phyloP scores from a whole-genome alignment of 2,329 filamentous ascomycete species.

The Hortaea werneckii region DNA sequence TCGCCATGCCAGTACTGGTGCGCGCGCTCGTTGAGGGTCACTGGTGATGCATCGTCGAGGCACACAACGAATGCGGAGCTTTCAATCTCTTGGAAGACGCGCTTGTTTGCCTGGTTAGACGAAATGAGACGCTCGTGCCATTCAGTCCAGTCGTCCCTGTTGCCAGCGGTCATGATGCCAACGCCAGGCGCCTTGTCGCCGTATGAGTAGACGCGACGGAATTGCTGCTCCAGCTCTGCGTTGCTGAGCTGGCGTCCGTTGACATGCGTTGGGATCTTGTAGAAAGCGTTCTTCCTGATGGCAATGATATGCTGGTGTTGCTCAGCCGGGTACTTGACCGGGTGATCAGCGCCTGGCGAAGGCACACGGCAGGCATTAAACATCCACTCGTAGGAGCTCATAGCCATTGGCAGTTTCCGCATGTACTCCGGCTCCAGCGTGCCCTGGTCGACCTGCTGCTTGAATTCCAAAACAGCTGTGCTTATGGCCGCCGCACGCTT shows the following conservation, averaged over 20 bases:
- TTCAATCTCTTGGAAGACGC: constrained; percentile 71
- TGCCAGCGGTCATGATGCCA: constrained; percentile 78
- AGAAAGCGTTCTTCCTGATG: constrained; percentile 94
- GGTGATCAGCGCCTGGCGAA: constrained; percentile 69
- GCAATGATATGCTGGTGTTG: constrained; percentile 81
- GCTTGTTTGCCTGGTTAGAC: constrained; percentile 68
- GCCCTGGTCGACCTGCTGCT: constrained; percentile 74
- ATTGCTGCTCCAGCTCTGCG: constrained; percentile 81
- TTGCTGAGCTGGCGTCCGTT: constrained; percentile 79
- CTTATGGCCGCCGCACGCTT: constrained; percentile 89
- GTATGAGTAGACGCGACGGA: constrained; percentile 70
- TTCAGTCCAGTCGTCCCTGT: constrained; percentile 87
- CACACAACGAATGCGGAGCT: constrained; percentile 84
- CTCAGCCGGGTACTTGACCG: constrained; percentile 64
- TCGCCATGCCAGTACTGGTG: constrained; percentile 98
- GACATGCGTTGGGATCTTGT: constrained; percentile 76
- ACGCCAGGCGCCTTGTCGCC: constrained; percentile 65
- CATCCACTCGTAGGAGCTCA: constrained; percentile 99
- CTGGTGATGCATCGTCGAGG: constrained; percentile 79
- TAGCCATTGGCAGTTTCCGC: constrained; percentile 93
- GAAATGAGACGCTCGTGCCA: constrained; percentile 63
- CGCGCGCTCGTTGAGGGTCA: constrained; percentile 90
- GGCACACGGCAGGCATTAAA: constrained; percentile 89
- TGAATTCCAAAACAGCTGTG: constrained; percentile 81
- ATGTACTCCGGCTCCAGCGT: constrained; percentile 95